Evolutionary conservation across 345 rosid species (phyloP), one percentile per base, ranked within the genome.

Genomic region (Moricandia moricandioides): DNA sequence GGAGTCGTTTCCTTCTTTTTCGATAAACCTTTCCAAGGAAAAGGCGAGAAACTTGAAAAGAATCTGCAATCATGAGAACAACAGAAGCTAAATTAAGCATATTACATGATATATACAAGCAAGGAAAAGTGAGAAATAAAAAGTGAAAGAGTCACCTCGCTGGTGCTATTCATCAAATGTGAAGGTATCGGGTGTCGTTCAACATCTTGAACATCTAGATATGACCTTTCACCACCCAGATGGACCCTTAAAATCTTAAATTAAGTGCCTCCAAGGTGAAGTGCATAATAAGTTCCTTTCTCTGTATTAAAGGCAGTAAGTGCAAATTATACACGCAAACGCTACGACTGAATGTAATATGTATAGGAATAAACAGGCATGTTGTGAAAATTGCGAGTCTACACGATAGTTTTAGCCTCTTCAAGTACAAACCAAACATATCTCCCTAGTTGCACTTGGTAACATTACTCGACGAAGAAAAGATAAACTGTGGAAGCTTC

Each of bases 241-340:
- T 84, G 85, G 81, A 89, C 86, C 86, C 95, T 84, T 69, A 94
- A 83, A 55, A 90, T 84, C 87, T 95, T 88, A 82, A 91, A 86
- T 84, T 91, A 85, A 61, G 94, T 91, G 78, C 91, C 90, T n/a
- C 97, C 98, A 52, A 94, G 86, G 82, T 91, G 88, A 78, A 93
- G 88, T 43, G 93, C 94, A 81, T 91, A 93, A 83, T 81, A 93
- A 69, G 84, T 81, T 76, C 98, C 98, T 83, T 82, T 82, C 82
- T 88, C 98, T 94, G 90, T 74, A 62, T 33, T 70, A 81, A 73
- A 78, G 69, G 40, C 30, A 72, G 74, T 62, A 21, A 66, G 71
- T 17, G 47, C 12, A 71, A n/a, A 65, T 57, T 26, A 26, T 54
- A 27, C 47, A 69, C 45, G 17, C 34, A 62, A 9, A 43, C 18